Base-by-base conservation (phyloP, 768 basidiomycete genomes). In the Termitomyces sp. region DNA sequence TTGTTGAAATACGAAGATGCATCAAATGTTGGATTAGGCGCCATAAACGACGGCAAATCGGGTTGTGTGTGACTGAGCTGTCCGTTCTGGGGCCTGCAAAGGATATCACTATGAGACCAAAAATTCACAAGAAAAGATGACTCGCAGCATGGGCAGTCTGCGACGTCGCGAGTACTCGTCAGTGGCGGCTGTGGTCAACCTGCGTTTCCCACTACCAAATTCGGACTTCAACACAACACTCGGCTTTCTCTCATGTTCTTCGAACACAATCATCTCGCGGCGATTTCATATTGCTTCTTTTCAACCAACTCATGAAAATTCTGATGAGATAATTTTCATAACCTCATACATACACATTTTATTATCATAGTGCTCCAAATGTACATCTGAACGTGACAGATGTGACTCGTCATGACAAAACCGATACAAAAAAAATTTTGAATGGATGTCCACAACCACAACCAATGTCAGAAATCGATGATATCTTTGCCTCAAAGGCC, bases 381-480 rank as follows among this genome's bases (percentile, higher is more conserved):
- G n/a, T n/a, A n/a, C n/a, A n/a, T n/a, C n/a, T 48, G 35, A 51
- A 35, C 3, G 56, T 50, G 39, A 56, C 40, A 49, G 5, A 3
- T 41, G 58, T 61, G 54, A 63, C 60, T 49, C 46, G 20, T 1
- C 7, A 23, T 38, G 35, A 49, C 48, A 36, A 11, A 29, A 18
- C 10, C n/a, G n/a, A 52, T 31, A 42, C 27, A 23, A 53, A 51
- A 31, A 41, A 56, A 54, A 41, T 35, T 54, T 48, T 29, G 20
- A 16, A 36, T 9, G 3, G 33, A 58, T 50, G 32, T 20, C 53
- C 50, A 39, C 43, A 31, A 25, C 44, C 64, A 75, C 77, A 74
- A 60, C 73, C 59, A 49, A 77, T 80, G 76, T 86, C 86, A 49
- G 91, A 92, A 79, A 93, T 93, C 68, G 91, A 93, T 77, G 83